Evolutionary conservation across 495 filamentous ascomycete species (phyloP), one percentile per base, ranked within the genome.

Genomic region (Podospora tetraspora): DNA sequence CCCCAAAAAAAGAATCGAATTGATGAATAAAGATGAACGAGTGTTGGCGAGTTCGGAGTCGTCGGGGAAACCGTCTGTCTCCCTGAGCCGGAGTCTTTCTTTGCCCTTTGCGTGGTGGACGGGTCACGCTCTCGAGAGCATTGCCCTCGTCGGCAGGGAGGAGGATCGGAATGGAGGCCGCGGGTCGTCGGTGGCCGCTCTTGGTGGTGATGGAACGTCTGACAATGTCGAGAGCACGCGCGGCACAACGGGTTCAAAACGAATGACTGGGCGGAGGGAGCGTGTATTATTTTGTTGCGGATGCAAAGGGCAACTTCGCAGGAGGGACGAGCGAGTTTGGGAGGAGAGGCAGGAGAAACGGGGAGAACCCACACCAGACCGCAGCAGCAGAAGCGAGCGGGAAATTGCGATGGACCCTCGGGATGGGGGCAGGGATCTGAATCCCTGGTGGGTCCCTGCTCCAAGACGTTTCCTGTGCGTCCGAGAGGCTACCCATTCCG

Each of bases 371-470:
- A 70, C 67, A 67, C 67, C 63, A 59, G 27, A 11, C 27, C 25
- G 43, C 57, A 70, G 68, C 27, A 37, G 70, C 69, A 73, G 73
- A 66, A 72, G 72, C 72, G 63, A 69, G 71, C 73, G 73, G 74
- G 75, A 77, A 77, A 77, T 77, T 77, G 71, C 75, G 27, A 66
- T 70, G 67, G 72, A 67, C 64, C 67, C 70, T 73, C 71, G 71
- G 72, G 69, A 69, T 61, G 62, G 65, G 34, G 23, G 59, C 67
- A 58, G 66, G 68, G 63, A 62, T 27, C 58, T 23, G 11, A 24
- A 71, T 66, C 73, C 72, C 67, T 74, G 73, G 58, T 11, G 24
- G 60, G 59, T 66, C 69, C 66, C 62, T 71, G n/a, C 27, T 24
- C 52, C 57, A 66, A 43, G 32, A 60, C 56, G 13, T 24, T 23